Conservation (phyloP, 306 rosid genomes). For the Medicago arabica region DNA sequence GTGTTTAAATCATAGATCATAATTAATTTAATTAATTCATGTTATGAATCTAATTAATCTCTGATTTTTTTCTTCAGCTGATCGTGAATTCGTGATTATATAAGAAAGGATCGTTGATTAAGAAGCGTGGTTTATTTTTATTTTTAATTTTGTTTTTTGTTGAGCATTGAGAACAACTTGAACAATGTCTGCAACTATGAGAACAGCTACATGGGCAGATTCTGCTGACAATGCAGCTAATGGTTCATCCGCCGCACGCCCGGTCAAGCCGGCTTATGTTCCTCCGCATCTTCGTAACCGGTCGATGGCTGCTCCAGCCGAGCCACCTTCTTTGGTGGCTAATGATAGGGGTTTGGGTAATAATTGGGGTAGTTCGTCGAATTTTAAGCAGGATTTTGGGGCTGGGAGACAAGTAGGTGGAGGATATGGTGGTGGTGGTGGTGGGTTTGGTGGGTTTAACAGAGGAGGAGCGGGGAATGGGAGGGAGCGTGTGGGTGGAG, state of each 20-base stretch:
- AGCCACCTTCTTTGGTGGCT: conserved; percentile 39
- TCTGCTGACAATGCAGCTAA: conserved; percentile 59
- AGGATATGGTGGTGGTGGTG: conserved; percentile 51
- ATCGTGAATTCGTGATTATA: conserved; percentile 22
- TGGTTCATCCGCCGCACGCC: conserved; percentile 37
- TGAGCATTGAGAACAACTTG: conserved; percentile 37
- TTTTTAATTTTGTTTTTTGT: background rate
- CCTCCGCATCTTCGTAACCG: conserved; percentile 84
- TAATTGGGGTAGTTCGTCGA: conserved; percentile 51
- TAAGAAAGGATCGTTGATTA: conserved; percentile 39
- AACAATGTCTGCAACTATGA: conserved; percentile 51
- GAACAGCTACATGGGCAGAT: conserved; percentile 70
- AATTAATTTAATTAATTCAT: background rate
- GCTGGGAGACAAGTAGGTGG: conserved; percentile 43
- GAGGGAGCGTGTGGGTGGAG: conserved; percentile 53
- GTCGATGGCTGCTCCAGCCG: conserved; percentile 52
- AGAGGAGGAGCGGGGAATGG: conserved; percentile 59
- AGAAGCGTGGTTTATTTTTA: conserved; percentile 25
- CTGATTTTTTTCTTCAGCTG: conserved; percentile 36
- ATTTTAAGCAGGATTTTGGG: conserved; percentile 52
- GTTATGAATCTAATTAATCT: conserved; percentile 16
- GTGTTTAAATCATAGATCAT: conserved; percentile 14
- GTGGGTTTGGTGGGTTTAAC: conserved; percentile 57
- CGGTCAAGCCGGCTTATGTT: conserved; percentile 62
- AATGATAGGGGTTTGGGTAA: conserved; percentile 24